Percentiles rank a stretch among this genome's conserved stretches.
These are phyloP conservation scores for Gillenia trifoliata DNA, from an alignment of 306 rosid genomes.

Conservation along the genomic window DNA sequence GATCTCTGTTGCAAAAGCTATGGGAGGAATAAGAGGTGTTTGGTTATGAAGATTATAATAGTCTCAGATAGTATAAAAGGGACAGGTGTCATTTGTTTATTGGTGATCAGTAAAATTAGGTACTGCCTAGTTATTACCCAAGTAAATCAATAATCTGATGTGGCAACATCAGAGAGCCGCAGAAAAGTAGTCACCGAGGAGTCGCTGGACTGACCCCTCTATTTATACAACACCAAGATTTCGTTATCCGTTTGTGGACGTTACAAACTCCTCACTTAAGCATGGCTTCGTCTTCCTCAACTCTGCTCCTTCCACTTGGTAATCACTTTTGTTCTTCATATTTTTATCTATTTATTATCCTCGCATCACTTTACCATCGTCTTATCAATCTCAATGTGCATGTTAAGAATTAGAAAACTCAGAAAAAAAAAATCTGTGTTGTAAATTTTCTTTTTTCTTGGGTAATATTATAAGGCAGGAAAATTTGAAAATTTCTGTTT, in stretches of 20 bases:
- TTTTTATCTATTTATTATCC: neutral
- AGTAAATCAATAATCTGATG: too few relatives aligned
- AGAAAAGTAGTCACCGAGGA: too few relatives aligned
- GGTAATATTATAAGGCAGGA: neutral
- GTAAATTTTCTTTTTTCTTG: neutral
- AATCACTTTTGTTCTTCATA: neutral
- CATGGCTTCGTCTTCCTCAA: conserved; percentile 51
- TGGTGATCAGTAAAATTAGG: too few relatives aligned
- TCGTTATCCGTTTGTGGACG: conserved; percentile 59
- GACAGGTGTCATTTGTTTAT: too few relatives aligned
- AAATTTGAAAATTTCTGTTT: neutral
- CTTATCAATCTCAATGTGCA: neutral
- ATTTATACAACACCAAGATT: conserved; percentile 19
- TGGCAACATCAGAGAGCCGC: too few relatives aligned
- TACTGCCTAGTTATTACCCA: too few relatives aligned
- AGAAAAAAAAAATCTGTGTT: neutral
- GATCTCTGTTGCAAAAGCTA: too few relatives aligned
- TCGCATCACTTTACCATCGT: neutral
- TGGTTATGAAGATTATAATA: too few relatives aligned
- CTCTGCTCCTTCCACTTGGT: conserved; percentile 60
- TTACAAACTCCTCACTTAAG: conserved; percentile 9
- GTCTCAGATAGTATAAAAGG: too few relatives aligned
- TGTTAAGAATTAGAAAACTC: neutral
- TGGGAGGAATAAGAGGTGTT: too few relatives aligned
- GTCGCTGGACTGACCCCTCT: too few relatives aligned